Evolutionary conservation across 139 green algal species (phyloP), one percentile per base, ranked within the genome.

Genomic region (Tetradesmus lagerheimii): DNA sequence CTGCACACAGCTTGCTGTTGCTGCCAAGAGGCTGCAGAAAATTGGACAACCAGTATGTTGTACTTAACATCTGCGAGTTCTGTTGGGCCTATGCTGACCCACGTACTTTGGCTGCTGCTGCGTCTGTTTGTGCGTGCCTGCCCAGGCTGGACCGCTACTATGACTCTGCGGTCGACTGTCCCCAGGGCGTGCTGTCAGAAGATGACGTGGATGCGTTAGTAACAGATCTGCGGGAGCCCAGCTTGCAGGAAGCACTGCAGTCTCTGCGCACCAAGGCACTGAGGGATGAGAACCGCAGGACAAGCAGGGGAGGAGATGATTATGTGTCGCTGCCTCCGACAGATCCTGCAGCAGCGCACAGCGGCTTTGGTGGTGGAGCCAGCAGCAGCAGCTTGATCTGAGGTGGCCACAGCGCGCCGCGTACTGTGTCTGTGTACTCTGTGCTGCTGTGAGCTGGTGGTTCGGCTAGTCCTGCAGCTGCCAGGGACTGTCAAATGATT

Each of bases 71-170:
- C n/a, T n/a, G n/a, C n/a, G n/a, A n/a, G n/a, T n/a, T n/a, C n/a
- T n/a, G n/a, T n/a, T n/a, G n/a, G n/a, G n/a, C n/a, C n/a, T n/a
- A n/a, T n/a, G n/a, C n/a, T 20, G 23, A 35, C 39, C 50, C 50
- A 64, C 12, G 37, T 38, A 8, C 78, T 23, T 20, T 66, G 78
- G 11, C 43, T 66, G 78, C 57, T 86, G 29, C 45, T 29, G 9
- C 74, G 29, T 6, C 2, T 66, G 9, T 9, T 14, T 38, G 45
- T 31, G 64, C 2, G 1, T 71, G 18, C 23, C 4, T 71, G 57
- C 57, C 16, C 57, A 88, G 88, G 80, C 67, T 91, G 64, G 88
- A 91, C 80, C 57, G 39, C 9, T 87, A 75, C 38, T 62, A 78
- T n/a, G 43, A 91, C 39, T 20, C 35, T 1, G 80, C 80, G 1